Evolutionary conservation across 495 filamentous ascomycete genomes (phyloP), one percentile per base, ranked within the genome.

Genomic region (Aspergillus campestris): DNA sequence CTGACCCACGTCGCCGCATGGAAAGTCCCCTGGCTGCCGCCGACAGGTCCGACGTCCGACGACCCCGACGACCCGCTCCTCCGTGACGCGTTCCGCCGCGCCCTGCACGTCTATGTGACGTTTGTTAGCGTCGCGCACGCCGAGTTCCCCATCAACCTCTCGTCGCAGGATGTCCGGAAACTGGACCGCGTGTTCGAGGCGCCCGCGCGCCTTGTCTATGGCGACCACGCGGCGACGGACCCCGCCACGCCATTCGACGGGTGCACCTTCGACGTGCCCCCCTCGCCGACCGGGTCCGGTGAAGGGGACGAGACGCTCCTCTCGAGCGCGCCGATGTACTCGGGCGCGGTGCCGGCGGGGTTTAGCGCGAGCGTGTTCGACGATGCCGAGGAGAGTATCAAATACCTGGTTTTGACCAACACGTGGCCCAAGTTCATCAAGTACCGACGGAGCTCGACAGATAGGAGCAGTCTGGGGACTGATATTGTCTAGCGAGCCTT

Each of bases 351-450:
- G 24, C 74, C 79, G 1, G 59, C 57, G 5, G 63, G 52, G 0
- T 84, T 85, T 39, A 66, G 71, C 30, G 59, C 62, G 2, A 51
- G 38, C 3, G 66, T 84, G 15, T 85, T 86, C 40, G 77, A 82
- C 40, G 66, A 57, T 1, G 80, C 81, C 0, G 72, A 83, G 57
- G 56, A 65, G 32, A 77, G 73, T 43, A 77, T 84, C 65, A 84
- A 82, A 64, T 81, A 83, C 50, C 66, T 85, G 13, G 81, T 86
- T 2, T 70, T 82, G 45, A 81, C 77, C 6, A 84, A 84, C 55
- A 85, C 82, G 8, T 86, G 81, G 81, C 77, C 77, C 18, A 82
- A 81, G 59, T 83, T 80, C 34, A 71, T 83, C 35, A 40, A 38
- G 41, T 45, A 40, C 24, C 52, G 44, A 31, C 38, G 57, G 8